Conservation (phyloP, 2,329 filamentous ascomycete species). For the Calcarisporium arbuscula region DNA sequence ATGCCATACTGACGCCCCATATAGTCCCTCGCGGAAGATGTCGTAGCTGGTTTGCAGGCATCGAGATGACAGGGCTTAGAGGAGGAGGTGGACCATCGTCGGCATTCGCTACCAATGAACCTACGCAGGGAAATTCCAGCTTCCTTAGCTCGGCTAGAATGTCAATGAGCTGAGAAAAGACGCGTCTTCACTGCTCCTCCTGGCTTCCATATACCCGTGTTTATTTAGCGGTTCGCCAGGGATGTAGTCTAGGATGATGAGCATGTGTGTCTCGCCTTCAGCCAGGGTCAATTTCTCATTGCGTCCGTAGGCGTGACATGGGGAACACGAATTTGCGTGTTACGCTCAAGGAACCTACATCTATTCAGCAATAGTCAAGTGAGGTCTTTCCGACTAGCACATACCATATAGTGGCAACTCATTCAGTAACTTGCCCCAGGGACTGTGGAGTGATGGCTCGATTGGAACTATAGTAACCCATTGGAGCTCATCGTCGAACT, state of each 20-base stretch:
- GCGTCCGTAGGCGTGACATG: conserved; percentile 13
- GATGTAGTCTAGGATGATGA: too few relatives aligned
- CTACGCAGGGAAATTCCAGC: conserved; percentile 15
- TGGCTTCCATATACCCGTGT: too few relatives aligned
- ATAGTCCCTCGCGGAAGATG: conserved; percentile 5
- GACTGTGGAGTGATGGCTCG: conserved; percentile 12
- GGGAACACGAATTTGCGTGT: conserved; percentile 17
- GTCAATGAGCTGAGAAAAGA: conserved; percentile 19
- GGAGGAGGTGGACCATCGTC: conserved; percentile 9
- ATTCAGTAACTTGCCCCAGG: conserved; percentile 19
- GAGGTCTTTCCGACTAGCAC: conserved; percentile 1
- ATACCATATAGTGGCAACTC: conserved; percentile 19
- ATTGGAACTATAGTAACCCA: conserved; percentile 20
- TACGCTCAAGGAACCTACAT: conserved; percentile 14
- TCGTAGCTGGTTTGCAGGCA: conserved; percentile 9
- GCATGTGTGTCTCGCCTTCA: too few relatives aligned
- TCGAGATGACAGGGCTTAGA: conserved; percentile 13
- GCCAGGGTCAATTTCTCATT: conserved; percentile 5
- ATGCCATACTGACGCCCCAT: conserved; percentile 9
- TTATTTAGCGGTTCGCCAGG: too few relatives aligned
- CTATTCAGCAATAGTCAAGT: conserved; percentile 2
- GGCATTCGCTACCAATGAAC: conserved; percentile 18
- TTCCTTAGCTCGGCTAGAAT: conserved; percentile 17
- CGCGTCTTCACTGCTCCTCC: conserved; percentile 8
- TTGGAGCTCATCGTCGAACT: conserved; percentile 6